These are phyloP conservation scores for Neurospora africana DNA, from an alignment of 495 filamentous ascomycete species.

Conservation along the genomic window DNA sequence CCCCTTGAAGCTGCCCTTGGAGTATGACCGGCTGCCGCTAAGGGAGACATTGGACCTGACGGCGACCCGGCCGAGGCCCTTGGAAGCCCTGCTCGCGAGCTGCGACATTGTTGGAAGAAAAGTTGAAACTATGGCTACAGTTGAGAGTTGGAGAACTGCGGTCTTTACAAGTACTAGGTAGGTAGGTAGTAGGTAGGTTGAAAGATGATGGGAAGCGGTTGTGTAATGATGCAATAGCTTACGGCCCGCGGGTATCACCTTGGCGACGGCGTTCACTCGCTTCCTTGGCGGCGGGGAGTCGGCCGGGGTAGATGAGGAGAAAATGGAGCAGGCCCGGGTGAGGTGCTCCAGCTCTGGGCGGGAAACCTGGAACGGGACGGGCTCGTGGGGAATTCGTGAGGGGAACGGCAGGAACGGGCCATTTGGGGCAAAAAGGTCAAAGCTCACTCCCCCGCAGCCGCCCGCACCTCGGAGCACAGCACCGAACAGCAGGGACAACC, in stretches of 20 bases:
- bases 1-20: conserved; percentile 49
- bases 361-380: not conserved
- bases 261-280: not conserved
- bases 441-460: not conserved
- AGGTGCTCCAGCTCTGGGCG: not conserved
- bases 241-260: not conserved
- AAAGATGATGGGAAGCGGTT: not conserved
- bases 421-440: not conserved
- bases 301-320: not conserved
- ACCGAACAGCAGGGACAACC: not conserved
- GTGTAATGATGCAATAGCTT: not conserved
- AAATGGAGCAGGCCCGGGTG: not conserved
- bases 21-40: conserved; percentile 4
- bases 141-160: not conserved
- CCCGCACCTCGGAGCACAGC: not conserved
- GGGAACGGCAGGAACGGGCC: not conserved
- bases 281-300: not conserved
- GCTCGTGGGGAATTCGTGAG: not conserved
- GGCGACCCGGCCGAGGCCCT: conserved; percentile 7
- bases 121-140: not conserved
- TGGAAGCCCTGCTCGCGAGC: conserved; percentile 22
- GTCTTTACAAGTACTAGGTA: not conserved
- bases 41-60: not conserved
- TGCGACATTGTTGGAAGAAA: conserved; percentile 19
- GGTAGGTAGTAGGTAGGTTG: not conserved